Evolutionary conservation across 352 stramenopile genomes (phyloP).

Genomic region (Pythium apleroticum): DNA sequence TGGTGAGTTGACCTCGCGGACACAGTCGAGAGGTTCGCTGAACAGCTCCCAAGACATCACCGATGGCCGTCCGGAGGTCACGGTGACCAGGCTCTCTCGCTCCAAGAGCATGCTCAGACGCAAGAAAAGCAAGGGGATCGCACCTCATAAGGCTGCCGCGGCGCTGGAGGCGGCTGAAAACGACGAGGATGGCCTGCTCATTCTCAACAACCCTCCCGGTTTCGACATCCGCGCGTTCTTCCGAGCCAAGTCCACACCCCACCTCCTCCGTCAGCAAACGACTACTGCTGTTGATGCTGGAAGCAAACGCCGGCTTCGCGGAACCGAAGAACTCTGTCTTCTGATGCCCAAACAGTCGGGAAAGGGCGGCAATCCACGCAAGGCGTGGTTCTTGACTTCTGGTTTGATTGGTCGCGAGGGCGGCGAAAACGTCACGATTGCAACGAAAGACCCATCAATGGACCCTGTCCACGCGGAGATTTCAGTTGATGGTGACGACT

Average conservation of each 20-base stretch:
- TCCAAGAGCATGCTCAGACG: conserved; percentile 20
- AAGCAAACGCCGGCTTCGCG: conserved; percentile 34
- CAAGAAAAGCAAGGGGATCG: conserved; percentile 23
- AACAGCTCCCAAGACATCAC: conserved; percentile 19
- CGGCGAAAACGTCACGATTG: conserved; percentile 44
- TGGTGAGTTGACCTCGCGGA: not conserved
- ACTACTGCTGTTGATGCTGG: conserved; percentile 5
- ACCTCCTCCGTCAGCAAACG: conserved; percentile 12
- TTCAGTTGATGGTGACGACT: conserved; percentile 58
- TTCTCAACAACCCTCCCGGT: conserved; percentile 33
- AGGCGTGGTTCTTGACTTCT: conserved; percentile 60
- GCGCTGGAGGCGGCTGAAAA: conserved; percentile 2
- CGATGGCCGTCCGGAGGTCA: conserved; percentile 26
- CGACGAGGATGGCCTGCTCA: conserved; percentile 24
- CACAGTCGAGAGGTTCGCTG: conserved; percentile 12
- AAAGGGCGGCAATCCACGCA: conserved; percentile 31
- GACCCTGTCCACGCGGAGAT: conserved; percentile 67
- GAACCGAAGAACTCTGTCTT: conserved; percentile 60
- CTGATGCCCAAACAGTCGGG: conserved; percentile 36
- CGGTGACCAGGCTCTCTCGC: conserved; percentile 11
- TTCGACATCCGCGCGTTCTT: conserved; percentile 38
- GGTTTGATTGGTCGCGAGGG: conserved; percentile 63
- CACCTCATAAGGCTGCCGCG: not conserved
- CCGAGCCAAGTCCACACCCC: conserved; percentile 17
- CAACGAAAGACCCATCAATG: conserved; percentile 62